These are phyloP conservation scores for Aspergillus ochraceoroseus DNA, from an alignment of 2,329 filamentous ascomycete species.

Conservation along the genomic window DNA sequence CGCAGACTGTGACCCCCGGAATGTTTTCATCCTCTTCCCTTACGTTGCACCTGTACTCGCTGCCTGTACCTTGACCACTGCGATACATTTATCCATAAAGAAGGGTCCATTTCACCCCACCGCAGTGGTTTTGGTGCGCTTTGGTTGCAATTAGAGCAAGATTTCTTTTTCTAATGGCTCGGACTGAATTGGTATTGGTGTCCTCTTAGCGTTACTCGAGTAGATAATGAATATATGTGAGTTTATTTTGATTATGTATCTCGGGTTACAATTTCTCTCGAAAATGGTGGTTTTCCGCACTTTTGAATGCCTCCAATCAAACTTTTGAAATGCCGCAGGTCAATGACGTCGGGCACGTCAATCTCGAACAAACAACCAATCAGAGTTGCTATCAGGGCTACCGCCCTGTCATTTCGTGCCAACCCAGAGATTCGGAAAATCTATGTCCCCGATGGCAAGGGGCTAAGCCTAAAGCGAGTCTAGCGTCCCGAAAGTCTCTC, in stretches of 20 bases:
- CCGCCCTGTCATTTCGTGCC: constrained; percentile 7
- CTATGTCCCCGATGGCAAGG: constrained; percentile 18
- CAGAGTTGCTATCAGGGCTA: not conserved
- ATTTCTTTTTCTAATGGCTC: constrained; percentile 9
- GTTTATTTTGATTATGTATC: constrained; percentile 9
- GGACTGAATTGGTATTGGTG: constrained; percentile 17
- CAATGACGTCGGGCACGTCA: not conserved
- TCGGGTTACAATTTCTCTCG: no score
- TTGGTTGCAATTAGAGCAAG: constrained; percentile 16
- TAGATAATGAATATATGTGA: constrained; percentile 23
- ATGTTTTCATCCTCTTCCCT: constrained; percentile 20
- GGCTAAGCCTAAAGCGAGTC: constrained; percentile 20
- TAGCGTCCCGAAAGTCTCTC: constrained; percentile 33
- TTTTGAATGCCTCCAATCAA: no score
- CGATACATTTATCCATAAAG: constrained; percentile 5
- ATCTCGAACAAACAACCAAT: no score
- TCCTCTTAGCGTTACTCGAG: constrained; percentile 19
- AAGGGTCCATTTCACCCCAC: constrained; percentile 5
- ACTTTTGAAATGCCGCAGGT: no score
- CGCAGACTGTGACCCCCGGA: constrained; percentile 12
- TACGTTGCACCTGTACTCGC: constrained; percentile 11
- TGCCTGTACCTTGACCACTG: constrained; percentile 8
- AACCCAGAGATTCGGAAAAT: constrained; percentile 25
- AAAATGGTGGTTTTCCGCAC: no score
- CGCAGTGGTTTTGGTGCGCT: constrained; percentile 8